These are phyloP conservation scores for Theileria orientalis DNA, from an alignment of 169 alveolate genomes.

Conservation along the genomic window DNA sequence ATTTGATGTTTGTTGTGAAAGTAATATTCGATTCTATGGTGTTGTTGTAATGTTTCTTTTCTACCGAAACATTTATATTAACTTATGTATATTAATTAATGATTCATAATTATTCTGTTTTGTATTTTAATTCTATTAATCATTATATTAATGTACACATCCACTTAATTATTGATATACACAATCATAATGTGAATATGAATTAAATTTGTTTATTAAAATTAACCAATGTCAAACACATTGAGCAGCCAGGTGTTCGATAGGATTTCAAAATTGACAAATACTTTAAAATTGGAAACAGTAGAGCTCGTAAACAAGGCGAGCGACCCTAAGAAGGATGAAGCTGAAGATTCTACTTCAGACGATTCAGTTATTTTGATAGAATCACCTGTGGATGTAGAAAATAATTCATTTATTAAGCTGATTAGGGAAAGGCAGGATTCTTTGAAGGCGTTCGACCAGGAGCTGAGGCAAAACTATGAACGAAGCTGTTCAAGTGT, in stretches of 20 bases:
- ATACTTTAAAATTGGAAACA: slow-evolving; percentile 8
- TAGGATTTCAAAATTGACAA: neutral
- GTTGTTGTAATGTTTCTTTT: too few relatives aligned
- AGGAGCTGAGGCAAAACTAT: slow-evolving; percentile 10
- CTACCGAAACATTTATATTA: too few relatives aligned
- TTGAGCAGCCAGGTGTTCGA: slow-evolving; percentile 7
- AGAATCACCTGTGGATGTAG: neutral
- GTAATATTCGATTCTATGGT: neutral
- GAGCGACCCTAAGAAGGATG: neutral
- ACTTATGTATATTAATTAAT: too few relatives aligned
- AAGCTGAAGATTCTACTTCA: neutral
- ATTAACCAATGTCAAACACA: neutral
- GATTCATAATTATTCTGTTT: too few relatives aligned
- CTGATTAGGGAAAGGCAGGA: neutral
- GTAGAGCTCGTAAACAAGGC: slow-evolving; percentile 5
- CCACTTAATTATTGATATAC: neutral
- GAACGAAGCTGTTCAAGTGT: slow-evolving; percentile 22
- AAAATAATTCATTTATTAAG: slow-evolving; percentile 19
- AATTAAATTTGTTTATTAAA: neutral
- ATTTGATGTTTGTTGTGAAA: too few relatives aligned
- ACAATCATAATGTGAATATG: neutral
- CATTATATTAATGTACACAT: neutral
- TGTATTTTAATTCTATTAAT: neutral
- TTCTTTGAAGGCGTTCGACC: neutral
- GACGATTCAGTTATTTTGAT: slow-evolving; percentile 7